These are phyloP conservation scores for Trypanosoma caninum DNA, from an alignment of 208 protist species.

Conservation along the genomic window DNA sequence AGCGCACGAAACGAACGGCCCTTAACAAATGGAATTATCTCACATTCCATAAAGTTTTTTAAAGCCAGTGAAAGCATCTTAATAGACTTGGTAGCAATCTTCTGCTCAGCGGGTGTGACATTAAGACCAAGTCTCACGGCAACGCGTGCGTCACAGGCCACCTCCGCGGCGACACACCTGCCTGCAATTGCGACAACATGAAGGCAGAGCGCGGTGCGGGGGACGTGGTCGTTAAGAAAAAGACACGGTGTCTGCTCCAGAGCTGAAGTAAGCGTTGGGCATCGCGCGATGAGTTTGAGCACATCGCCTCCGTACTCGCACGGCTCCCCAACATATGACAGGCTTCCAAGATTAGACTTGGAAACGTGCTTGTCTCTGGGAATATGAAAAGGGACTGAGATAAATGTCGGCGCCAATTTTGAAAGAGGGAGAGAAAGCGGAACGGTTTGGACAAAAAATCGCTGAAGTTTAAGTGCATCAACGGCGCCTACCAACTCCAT, in stretches of 20 bases:
- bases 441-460: constrained; percentile 56
- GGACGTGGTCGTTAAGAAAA: constrained; percentile 56
- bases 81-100: constrained; percentile 5
- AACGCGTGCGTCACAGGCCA: constrained; percentile 38
- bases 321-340: constrained; percentile 35
- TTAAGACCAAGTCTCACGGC: constrained; percentile 35
- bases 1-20: constrained; percentile 45
- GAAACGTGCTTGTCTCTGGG: constrained; percentile 14
- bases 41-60: constrained; percentile 34
- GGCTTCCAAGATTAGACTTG: constrained; percentile 27
- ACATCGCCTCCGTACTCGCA: constrained; percentile 42
- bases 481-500: constrained; percentile 29
- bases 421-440: constrained; percentile 43
- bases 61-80: constrained; percentile 38
- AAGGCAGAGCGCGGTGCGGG: constrained; percentile 31
- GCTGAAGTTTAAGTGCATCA: constrained; percentile 42
- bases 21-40: constrained; percentile 26
- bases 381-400: constrained; percentile 35
- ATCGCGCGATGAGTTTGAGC: constrained; percentile 29
- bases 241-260: constrained; percentile 47
- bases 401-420: constrained; percentile 45
- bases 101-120: background rate
- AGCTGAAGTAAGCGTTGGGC: constrained; percentile 30
- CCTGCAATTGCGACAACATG: constrained; percentile 46
- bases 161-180: constrained; percentile 55